Percentiles rank a stretch among this genome's conserved stretches.
These are phyloP conservation scores for Dictyostelium capitatum DNA, from an alignment of 78 protist species.

Conservation along the genomic window DNA sequence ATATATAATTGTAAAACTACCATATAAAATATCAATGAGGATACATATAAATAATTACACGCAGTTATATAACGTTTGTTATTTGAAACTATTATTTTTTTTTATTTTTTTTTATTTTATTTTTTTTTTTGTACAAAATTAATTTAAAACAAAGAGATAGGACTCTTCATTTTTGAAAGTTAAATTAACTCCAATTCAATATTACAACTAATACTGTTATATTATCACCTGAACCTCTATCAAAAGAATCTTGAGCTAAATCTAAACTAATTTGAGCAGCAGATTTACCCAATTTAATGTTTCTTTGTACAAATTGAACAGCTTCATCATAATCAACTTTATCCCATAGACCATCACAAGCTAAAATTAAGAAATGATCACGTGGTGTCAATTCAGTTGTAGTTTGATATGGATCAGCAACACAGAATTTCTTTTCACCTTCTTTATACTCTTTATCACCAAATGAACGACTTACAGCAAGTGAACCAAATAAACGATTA, in stretches of 20 bases:
- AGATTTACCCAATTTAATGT: conserved; percentile 53
- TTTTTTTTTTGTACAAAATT: neutral
- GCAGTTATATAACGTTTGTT: no score
- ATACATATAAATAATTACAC: no score
- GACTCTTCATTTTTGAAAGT: neutral
- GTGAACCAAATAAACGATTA: conserved; percentile 80
- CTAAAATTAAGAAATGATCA: conserved; percentile 79
- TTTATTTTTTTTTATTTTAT: no score
- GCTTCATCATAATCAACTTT: conserved; percentile 63
- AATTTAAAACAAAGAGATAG: neutral
- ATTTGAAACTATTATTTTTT: no score
- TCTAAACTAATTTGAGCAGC: conserved; percentile 45
- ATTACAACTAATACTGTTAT: conserved; percentile 64
- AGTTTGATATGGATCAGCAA: conserved; percentile 58
- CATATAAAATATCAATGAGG: no score
- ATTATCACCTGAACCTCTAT: conserved; percentile 76
- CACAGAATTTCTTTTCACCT: conserved; percentile 81
- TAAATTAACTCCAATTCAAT: conserved; percentile 34
- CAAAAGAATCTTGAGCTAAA: conserved; percentile 66
- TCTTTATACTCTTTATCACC: conserved; percentile 86
- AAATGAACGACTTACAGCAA: conserved; percentile 84
- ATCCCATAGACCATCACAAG: conserved; percentile 90
- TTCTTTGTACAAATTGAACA: conserved; percentile 22
- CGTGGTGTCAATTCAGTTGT: conserved; percentile 49
- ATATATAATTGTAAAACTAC: no score